Percentiles rank a stretch among this genome's conserved stretches.
Conservation (phyloP, 176 grass and related monocot species). For the Miscanthus lutarioriparius region DNA sequence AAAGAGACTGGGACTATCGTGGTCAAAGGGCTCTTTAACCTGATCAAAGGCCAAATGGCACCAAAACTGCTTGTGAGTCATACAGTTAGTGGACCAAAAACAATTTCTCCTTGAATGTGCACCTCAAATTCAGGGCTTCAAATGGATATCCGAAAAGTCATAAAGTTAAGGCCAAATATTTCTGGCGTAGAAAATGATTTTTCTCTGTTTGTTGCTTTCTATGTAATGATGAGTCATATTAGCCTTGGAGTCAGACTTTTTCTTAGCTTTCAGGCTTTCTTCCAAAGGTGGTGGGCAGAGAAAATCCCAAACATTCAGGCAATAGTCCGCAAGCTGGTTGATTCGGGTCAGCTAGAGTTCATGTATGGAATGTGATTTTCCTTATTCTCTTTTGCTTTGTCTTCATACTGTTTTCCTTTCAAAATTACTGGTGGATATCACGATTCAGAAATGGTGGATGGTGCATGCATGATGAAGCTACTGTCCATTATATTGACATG, state of each 20-base stretch:
- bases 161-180: background rate
- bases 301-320: slow-evolving; percentile 60
- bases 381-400: slow-evolving; percentile 15
- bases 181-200: background rate
- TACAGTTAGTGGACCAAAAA: background rate
- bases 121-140: background rate
- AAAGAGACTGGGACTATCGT: background rate
- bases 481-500: slow-evolving; percentile 92
- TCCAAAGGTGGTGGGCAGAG: slow-evolving; percentile 96
- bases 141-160: background rate
- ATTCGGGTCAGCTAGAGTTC: slow-evolving; percentile 85
- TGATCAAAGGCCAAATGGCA: background rate
- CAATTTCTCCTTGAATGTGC: background rate
- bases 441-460: slow-evolving; percentile 86
- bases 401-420: background rate
- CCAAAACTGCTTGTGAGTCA: background rate
- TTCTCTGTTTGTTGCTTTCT: slow-evolving; percentile 3
- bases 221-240: slow-evolving; percentile 18
- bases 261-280: slow-evolving; percentile 67
- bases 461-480: slow-evolving; percentile 99
- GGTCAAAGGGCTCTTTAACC: background rate
- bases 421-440: background rate
- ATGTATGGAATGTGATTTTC: slow-evolving; percentile 48
- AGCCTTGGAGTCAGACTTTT: slow-evolving; percentile 10
- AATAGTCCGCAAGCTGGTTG: slow-evolving; percentile 60